Conservation (phyloP, 441 rosid species). For the Brassica hybrid region DNA sequence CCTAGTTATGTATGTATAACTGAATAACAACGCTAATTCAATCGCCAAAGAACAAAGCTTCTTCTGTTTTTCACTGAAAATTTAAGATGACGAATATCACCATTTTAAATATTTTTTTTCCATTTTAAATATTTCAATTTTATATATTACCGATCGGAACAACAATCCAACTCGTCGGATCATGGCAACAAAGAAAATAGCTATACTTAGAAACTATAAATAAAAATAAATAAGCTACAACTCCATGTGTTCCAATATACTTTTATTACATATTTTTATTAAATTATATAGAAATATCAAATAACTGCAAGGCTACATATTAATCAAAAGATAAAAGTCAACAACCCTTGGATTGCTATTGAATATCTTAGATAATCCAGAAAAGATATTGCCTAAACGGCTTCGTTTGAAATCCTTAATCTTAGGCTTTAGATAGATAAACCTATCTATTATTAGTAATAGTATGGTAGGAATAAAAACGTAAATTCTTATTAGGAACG, state of each 20-base stretch:
- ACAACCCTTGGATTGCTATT: constrained; percentile 12
- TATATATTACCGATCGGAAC: constrained; percentile 4
- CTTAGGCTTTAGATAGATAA: constrained; percentile 28
- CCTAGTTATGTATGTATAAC: neutral
- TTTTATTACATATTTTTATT: constrained; percentile 10
- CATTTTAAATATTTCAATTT: neutral
- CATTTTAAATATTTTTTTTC: constrained; percentile 8
- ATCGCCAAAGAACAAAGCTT: neutral
- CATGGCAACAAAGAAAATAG: constrained; percentile 9
- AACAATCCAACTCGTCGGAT: constrained; percentile 24
- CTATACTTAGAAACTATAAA: no score
- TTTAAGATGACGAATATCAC: constrained; percentile 3
- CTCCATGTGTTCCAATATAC: constrained; percentile 10
- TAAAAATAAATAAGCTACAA: neutral
- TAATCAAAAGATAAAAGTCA: constrained; percentile 23
- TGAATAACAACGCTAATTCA: neutral
- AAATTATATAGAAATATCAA: neutral
- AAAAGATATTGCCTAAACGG: constrained; percentile 15
- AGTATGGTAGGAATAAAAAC: neutral
- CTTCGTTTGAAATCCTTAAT: constrained; percentile 20
- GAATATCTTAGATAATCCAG: neutral
- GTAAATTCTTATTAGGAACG: constrained; percentile 12
- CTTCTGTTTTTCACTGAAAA: neutral
- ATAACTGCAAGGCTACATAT: constrained; percentile 14
- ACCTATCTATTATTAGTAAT: constrained; percentile 36